A percentile compares a stretch with the other conserved stretches of the same genome.
Evolutionary conservation across 345 rosid genomes (phyloP).

Genomic region (rapeseed (Brassica napus)): DNA sequence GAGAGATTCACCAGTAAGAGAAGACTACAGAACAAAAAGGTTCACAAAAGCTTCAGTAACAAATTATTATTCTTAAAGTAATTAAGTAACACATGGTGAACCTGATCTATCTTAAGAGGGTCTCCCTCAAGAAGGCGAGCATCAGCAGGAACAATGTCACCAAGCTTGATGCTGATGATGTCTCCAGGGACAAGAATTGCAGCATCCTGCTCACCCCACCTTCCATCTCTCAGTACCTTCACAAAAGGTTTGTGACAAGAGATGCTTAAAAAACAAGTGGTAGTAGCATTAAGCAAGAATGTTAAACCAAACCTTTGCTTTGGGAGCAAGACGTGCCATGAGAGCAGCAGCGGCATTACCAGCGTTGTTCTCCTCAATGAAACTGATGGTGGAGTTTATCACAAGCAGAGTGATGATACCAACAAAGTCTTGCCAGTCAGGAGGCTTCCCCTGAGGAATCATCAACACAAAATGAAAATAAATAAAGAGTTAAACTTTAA

Average conservation of each 20-base stretch:
- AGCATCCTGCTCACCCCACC: slow-evolving; percentile 95
- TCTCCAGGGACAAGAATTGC: slow-evolving; percentile 92
- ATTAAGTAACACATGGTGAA: too few species aligned
- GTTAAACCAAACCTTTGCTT: slow-evolving; percentile 67
- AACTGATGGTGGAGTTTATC: slow-evolving; percentile 96
- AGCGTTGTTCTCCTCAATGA: slow-evolving; percentile 94
- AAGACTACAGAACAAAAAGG: slow-evolving; percentile 58
- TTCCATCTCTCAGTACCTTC: slow-evolving; percentile 94
- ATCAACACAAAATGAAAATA: slow-evolving; percentile 2
- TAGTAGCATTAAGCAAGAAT: slow-evolving; percentile 20
- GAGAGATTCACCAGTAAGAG: slow-evolving; percentile 98
- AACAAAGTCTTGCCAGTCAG: slow-evolving; percentile 98
- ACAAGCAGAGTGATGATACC: slow-evolving; percentile 87
- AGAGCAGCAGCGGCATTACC: slow-evolving; percentile 99
- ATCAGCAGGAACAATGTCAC: slow-evolving; percentile 97
- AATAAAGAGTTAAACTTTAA: slow-evolving; percentile 5
- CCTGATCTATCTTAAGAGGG: slow-evolving; percentile 96
- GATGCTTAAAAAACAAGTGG: background rate
- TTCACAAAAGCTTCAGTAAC: slow-evolving; percentile 13
- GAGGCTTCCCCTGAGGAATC: slow-evolving; percentile 77
- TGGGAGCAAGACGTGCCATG: slow-evolving; percentile 96
- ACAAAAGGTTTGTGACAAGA: slow-evolving; percentile 15
- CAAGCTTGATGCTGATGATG: slow-evolving; percentile 82
- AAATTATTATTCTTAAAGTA: too few species aligned
- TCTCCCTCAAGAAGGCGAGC: slow-evolving; percentile 96